A percentile compares a stretch with the other conserved stretches of the same genome.
These are phyloP conservation scores for Colletotrichum sp. DNA, from an alignment of 2,329 filamentous ascomycete species.

Conservation along the genomic window DNA sequence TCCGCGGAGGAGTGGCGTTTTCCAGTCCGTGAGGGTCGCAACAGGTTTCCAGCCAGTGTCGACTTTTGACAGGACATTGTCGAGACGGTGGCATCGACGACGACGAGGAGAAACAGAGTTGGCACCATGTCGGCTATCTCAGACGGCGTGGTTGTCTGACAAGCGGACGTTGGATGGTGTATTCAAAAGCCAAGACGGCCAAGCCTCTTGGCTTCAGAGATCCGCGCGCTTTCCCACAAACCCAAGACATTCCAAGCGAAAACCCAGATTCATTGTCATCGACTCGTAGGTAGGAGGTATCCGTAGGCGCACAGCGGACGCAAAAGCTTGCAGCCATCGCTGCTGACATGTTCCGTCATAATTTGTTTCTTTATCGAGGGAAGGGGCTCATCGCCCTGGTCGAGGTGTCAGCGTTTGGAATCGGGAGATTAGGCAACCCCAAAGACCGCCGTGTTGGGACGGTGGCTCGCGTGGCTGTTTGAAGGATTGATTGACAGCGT, in stretches of 20 bases:
- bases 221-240: constrained; percentile 6
- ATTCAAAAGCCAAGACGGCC: background rate
- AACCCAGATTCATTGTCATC: constrained; percentile 7
- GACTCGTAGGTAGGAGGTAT: background rate
- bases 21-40: background rate
- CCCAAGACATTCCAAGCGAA: background rate
- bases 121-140: constrained; percentile 7
- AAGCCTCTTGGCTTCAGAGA: constrained; percentile 14
- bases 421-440: background rate
- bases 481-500: background rate
- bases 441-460: background rate
- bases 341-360: background rate
- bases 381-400: background rate
- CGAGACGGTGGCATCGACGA: background rate
- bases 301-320: background rate
- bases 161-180: background rate
- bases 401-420: background rate
- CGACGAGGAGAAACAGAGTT: background rate
- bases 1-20: background rate
- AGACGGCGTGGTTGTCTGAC: background rate
- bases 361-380: background rate
- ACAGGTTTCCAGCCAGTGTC: background rate
- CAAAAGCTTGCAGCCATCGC: background rate
- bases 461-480: background rate
- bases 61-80: background rate